These are phyloP conservation scores for Schizonepeta tenuifolia DNA, from an alignment of 257 asterid genomes.

Conservation along the genomic window DNA sequence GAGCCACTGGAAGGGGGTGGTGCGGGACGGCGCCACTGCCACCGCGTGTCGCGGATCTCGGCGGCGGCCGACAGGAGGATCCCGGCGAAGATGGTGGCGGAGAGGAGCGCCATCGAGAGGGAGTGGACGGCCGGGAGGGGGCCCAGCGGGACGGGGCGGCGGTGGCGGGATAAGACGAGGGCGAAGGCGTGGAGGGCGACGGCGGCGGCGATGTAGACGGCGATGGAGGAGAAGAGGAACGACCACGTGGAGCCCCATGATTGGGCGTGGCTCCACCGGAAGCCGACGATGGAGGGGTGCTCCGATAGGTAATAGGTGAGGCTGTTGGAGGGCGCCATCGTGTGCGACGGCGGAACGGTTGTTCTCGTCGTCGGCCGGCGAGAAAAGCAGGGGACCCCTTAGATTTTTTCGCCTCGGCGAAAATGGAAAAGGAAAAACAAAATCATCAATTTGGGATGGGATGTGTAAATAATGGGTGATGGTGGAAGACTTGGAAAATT, in stretches of 20 bases:
- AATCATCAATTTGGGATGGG: background rate
- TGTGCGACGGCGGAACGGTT: slow-evolving; percentile 27
- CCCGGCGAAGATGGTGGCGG: slow-evolving; percentile 69
- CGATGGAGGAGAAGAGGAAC: slow-evolving; percentile 61
- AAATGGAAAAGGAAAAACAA: background rate
- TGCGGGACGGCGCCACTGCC: slow-evolving; percentile 70
- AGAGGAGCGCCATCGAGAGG: slow-evolving; percentile 65
- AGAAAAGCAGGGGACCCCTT: slow-evolving; percentile 15
- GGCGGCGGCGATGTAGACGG: slow-evolving; percentile 52
- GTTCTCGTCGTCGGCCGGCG: slow-evolving; percentile 24
- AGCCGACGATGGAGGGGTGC: slow-evolving; percentile 67
- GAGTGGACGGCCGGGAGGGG: slow-evolving; percentile 76
- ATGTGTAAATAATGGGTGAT: slow-evolving; percentile 12
- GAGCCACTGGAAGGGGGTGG: slow-evolving; percentile 73
- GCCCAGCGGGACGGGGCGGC: slow-evolving; percentile 63
- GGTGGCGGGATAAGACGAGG: slow-evolving; percentile 51
- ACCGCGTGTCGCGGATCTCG: slow-evolving; percentile 78
- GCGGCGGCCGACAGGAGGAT: slow-evolving; percentile 67
- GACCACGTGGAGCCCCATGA: slow-evolving; percentile 81
- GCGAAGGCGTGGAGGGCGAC: slow-evolving; percentile 46
- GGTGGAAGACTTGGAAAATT: background rate
- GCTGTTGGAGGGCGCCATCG: slow-evolving; percentile 38
- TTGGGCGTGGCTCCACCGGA: slow-evolving; percentile 71
- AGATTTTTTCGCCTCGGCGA: background rate
- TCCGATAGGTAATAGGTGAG: slow-evolving; percentile 57